These are phyloP conservation scores for Pestalotiopsis fici DNA, from an alignment of 2,329 filamentous ascomycete species.

Conservation along the genomic window DNA sequence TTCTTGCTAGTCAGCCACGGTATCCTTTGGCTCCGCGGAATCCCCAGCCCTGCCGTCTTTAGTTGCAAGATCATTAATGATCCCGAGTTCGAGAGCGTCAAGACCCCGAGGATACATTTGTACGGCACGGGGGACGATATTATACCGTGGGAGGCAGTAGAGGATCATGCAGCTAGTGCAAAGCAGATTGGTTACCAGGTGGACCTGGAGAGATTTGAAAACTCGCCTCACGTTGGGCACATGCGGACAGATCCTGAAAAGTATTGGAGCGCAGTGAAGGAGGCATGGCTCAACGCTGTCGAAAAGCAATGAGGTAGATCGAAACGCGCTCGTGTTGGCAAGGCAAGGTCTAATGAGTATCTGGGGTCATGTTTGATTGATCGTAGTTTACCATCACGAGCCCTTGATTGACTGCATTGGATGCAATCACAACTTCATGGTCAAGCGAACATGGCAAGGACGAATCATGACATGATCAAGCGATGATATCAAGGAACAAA, in stretches of 20 bases:
- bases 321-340: neutral
- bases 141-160: slow-evolving; percentile 56
- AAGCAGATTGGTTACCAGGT: slow-evolving; percentile 49
- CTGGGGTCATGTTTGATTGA: neutral
- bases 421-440: no score
- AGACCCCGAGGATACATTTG: slow-evolving; percentile 52
- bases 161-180: slow-evolving; percentile 51
- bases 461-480: no score
- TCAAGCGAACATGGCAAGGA: no score
- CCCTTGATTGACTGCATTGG: no score
- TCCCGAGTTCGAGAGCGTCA: slow-evolving; percentile 30
- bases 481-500: no score
- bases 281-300: neutral
- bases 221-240: slow-evolving; percentile 62
- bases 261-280: slow-evolving; percentile 50
- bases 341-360: neutral
- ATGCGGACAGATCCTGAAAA: slow-evolving; percentile 55
- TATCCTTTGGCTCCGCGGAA: slow-evolving; percentile 35
- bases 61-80: slow-evolving; percentile 38
- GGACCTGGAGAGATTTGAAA: slow-evolving; percentile 54
- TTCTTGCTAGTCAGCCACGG: slow-evolving; percentile 40
- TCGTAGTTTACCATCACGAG: no score
- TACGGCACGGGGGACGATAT: slow-evolving; percentile 61
- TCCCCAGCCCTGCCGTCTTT: slow-evolving; percentile 41
- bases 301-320: neutral